phyloP scores from a whole-genome alignment of 2,329 filamentous ascomycete species.

The Aureobasidium sp. region DNA sequence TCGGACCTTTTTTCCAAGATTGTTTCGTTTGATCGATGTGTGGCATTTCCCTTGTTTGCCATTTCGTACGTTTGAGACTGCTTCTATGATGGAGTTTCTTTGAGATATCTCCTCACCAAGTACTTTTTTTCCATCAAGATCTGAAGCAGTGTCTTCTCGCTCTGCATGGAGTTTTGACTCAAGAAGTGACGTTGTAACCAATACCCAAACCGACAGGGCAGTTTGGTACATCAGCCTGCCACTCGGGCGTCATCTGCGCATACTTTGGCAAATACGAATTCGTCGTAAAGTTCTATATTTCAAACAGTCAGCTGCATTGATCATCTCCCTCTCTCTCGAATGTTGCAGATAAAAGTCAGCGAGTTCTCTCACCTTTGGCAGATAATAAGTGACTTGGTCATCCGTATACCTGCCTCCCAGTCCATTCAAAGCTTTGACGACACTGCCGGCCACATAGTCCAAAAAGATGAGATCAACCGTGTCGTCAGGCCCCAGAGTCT shows the following conservation, averaged over 20 bases:
- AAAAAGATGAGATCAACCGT: conserved; percentile 49
- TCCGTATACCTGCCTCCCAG: conserved; percentile 29
- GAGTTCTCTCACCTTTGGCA: conserved; percentile 28
- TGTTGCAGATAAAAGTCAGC: no score
- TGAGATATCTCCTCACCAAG: no score
- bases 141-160: no score
- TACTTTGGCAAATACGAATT: conserved; percentile 37
- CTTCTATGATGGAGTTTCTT: no score
- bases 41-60: no score
- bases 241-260: conserved; percentile 31
- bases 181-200: conserved; percentile 18
- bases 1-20: no score
- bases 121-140: no score
- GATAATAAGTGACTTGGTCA: conserved; percentile 32
- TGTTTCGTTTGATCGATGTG: no score
- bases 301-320: neutral
- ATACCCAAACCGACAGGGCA: conserved; percentile 32
- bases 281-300: conserved; percentile 32
- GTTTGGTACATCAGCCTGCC: conserved; percentile 35
- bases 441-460: conserved; percentile 40
- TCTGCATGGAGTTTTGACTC: no score
- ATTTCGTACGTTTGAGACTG: no score
- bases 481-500: conserved; percentile 37
- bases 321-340: no score
- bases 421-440: conserved; percentile 32